Percentiles rank a stretch among this genome's conserved stretches.
Evolutionary conservation across 768 basidiomycete species (phyloP).

Genomic region (Boletus patriciae): DNA sequence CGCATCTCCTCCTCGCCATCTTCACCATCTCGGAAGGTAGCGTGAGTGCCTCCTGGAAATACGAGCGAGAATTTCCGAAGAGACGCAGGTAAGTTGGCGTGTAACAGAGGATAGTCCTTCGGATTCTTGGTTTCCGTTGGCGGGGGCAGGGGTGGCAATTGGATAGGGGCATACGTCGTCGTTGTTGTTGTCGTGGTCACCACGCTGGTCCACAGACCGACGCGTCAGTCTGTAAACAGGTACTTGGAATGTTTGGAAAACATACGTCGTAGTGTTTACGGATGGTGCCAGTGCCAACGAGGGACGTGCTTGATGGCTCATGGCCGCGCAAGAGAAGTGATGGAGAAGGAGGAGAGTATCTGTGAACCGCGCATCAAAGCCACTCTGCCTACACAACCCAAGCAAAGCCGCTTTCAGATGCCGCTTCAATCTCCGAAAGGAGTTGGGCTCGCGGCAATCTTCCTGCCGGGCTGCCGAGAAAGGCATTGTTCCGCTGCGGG

Average conservation of each 20-base stretch:
- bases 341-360: constrained; percentile 24
- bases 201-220: constrained; percentile 50
- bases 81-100: constrained; percentile 70
- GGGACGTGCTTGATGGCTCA: constrained; percentile 66
- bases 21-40: constrained; percentile 74
- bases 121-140: constrained; percentile 73
- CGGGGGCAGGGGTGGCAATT: constrained; percentile 68
- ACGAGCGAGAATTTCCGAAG: constrained; percentile 74
- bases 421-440: constrained; percentile 27
- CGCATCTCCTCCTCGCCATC: constrained; percentile 64
- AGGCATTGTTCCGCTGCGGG: constrained; percentile 4
- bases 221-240: constrained; percentile 21
- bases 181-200: constrained; percentile 92
- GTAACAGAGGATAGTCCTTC: constrained; percentile 75
- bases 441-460: constrained; percentile 15
- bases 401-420: constrained; percentile 24
- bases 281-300: constrained; percentile 74
- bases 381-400: constrained; percentile 35
- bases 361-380: constrained; percentile 34
- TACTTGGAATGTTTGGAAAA: constrained; percentile 13
- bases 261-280: constrained; percentile 82
- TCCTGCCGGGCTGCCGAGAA: constrained; percentile 24
- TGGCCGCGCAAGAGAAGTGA: constrained; percentile 39
- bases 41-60: constrained; percentile 79
- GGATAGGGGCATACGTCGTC: constrained; percentile 87